phyloP scores from a whole-genome alignment of 164 flowering plant genomes.

The Macadamia tetraphylla region DNA sequence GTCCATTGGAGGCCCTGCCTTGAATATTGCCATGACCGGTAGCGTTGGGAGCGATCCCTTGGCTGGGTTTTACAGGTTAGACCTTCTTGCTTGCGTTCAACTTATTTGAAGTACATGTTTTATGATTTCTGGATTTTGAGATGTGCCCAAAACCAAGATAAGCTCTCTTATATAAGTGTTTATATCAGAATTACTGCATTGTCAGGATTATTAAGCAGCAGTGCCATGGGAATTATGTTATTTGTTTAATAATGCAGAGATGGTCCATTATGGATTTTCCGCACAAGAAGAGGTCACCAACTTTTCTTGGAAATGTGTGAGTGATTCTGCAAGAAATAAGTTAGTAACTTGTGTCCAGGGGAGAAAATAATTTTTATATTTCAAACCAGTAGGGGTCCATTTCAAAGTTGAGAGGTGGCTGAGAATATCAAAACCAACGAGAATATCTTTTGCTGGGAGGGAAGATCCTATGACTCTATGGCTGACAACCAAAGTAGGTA shows the following conservation, averaged over 20 bases:
- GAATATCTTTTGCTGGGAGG: too few species aligned
- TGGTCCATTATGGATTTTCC: neutral
- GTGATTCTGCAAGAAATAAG: too few species aligned
- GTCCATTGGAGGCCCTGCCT: conserved; percentile 48
- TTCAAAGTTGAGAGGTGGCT: too few species aligned
- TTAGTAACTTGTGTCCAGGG: too few species aligned
- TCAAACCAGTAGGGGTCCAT: too few species aligned
- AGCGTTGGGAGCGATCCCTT: conserved; percentile 91
- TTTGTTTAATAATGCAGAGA: neutral
- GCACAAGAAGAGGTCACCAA: too few species aligned
- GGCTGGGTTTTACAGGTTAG: conserved; percentile 87
- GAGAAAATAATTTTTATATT: too few species aligned
- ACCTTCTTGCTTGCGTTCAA: neutral
- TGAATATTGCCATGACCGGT: conserved; percentile 86
- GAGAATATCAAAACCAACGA: too few species aligned
- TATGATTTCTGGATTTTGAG: too few species aligned
- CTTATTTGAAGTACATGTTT: neutral
- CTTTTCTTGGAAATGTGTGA: too few species aligned
- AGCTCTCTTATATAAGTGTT: neutral
- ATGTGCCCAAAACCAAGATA: neutral
- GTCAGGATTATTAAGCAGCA: neutral
- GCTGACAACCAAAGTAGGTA: too few species aligned
- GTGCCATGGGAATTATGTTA: neutral
- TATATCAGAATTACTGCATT: neutral
- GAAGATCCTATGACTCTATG: too few species aligned